Evolutionary conservation across 192 early-diverging fungal genomes (phyloP).

Genomic region (Coemansia sp.): DNA sequence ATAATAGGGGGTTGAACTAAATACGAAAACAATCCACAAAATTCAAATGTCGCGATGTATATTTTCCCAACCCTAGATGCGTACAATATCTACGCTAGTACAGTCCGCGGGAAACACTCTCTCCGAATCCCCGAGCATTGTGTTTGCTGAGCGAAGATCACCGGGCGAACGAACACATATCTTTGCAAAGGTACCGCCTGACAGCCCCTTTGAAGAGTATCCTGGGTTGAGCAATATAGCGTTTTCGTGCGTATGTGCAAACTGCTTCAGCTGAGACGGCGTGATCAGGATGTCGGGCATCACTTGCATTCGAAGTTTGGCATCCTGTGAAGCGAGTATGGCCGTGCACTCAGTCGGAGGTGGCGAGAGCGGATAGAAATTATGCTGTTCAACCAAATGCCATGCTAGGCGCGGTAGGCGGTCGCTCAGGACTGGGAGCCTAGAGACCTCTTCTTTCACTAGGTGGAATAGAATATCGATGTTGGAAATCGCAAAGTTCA

Average conservation of each 20-base stretch:
- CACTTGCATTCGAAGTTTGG: slow-evolving; percentile 44
- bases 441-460: slow-evolving; percentile 64
- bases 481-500: slow-evolving; percentile 73
- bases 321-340: slow-evolving; percentile 41
- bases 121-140: slow-evolving; percentile 16
- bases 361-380: slow-evolving; percentile 86
- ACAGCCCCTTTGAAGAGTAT: slow-evolving; percentile 62
- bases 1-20: too few relatives aligned
- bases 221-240: slow-evolving; percentile 86
- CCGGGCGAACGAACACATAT: slow-evolving; percentile 65
- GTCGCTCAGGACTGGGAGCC: slow-evolving; percentile 56
- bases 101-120: slow-evolving; percentile 29
- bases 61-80: slow-evolving; percentile 14
- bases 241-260: slow-evolving; percentile 73
- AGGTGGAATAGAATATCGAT: slow-evolving; percentile 77
- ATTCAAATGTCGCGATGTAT: too few relatives aligned
- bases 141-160: neutral
- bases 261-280: slow-evolving; percentile 70
- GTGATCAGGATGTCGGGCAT: slow-evolving; percentile 85
- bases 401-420: slow-evolving; percentile 68
- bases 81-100: slow-evolving; percentile 41
- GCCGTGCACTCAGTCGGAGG: slow-evolving; percentile 45
- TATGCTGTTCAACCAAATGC: slow-evolving; percentile 79
- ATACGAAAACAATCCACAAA: too few relatives aligned
- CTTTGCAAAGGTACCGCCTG: slow-evolving; percentile 82